Conservation (phyloP, 345 rosid species). For the Brassica rapa region DNA sequence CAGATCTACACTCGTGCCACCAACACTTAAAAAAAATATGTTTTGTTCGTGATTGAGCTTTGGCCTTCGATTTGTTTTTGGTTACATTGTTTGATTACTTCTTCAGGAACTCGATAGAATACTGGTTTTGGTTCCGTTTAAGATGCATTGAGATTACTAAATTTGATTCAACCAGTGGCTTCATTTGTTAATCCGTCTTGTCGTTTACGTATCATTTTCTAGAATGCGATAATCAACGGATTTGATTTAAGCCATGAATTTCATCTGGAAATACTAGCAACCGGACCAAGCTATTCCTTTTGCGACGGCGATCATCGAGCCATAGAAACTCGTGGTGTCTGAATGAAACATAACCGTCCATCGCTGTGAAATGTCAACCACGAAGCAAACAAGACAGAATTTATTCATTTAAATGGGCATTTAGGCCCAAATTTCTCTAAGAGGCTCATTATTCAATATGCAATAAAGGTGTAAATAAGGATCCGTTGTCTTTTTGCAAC, state of each 20-base stretch:
- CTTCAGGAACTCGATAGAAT: constrained; percentile 10
- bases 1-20: constrained; percentile 77
- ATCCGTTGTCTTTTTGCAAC: no score
- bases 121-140: background rate
- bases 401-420: no score
- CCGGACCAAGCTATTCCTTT: no score
- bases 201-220: background rate
- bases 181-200: background rate
- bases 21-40: constrained; percentile 47
- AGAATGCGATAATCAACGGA: background rate
- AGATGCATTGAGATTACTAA: background rate
- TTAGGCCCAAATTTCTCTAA: no score
- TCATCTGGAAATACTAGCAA: no score
- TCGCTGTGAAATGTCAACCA: no score
- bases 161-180: background rate
- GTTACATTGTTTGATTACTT: background rate
- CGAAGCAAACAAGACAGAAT: no score
- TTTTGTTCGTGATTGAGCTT: background rate
- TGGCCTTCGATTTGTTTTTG: background rate
- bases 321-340: no score
- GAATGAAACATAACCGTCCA: no score
- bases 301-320: no score
- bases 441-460: no score
- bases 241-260: background rate
- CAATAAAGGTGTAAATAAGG: no score